Evolutionary conservation across 495 filamentous ascomycete genomes (phyloP).

Genomic region (Penicillium lividum): DNA sequence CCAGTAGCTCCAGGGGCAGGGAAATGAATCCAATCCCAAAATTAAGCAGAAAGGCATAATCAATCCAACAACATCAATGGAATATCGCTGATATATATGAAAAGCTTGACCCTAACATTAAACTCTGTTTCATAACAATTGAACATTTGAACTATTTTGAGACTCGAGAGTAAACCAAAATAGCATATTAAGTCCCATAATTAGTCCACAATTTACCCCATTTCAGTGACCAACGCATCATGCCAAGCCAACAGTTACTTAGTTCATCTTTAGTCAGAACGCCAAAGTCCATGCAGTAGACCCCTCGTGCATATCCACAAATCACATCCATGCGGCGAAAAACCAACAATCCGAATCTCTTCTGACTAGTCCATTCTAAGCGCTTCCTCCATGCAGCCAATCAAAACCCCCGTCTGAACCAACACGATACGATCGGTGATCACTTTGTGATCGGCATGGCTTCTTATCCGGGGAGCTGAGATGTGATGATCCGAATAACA

Average conservation of each 20-base stretch:
- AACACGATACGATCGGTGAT: conserved; percentile 15
- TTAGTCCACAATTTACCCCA: conserved; percentile 20
- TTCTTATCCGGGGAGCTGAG: not conserved
- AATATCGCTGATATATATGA: conserved; percentile 20
- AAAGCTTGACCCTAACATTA: conserved; percentile 13
- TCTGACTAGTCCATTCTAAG: conserved; percentile 18
- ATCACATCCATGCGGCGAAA: conserved; percentile 6
- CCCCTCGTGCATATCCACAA: conserved; percentile 2
- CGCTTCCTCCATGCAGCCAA: conserved; percentile 13
- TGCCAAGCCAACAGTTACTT: not conserved
- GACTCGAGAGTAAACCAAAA: conserved; percentile 16
- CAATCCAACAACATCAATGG: not conserved
- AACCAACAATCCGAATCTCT: conserved; percentile 19
- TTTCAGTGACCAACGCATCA: not conserved
- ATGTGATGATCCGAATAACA: not conserved
- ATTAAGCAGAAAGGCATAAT: not conserved
- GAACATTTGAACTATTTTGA: conserved; percentile 17
- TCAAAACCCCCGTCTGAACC: not conserved
- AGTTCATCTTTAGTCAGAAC: not conserved
- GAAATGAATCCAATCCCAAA: not conserved
- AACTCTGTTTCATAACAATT: conserved; percentile 25
- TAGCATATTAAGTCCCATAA: conserved; percentile 22
- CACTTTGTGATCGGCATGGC: conserved; percentile 15
- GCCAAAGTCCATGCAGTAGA: not conserved
- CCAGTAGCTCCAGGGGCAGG: not conserved